Evolutionary conservation across 169 alveolate species (phyloP), one percentile per base, ranked within the genome.

Genomic region (Miamiensis avidus): DNA sequence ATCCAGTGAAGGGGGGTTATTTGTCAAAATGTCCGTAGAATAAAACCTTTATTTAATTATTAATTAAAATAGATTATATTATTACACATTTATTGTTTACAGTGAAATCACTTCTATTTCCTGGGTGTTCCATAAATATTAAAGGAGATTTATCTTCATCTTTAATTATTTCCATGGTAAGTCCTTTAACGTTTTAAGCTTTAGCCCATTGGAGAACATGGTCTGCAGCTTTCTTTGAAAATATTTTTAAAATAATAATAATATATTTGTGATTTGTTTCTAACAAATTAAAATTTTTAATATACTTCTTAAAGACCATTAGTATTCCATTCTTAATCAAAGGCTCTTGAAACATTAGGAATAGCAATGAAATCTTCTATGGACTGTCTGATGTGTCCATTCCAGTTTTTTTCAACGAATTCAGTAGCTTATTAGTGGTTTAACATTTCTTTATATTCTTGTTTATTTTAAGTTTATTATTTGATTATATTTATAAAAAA

Each of bases 21-120:
- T 96, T 96, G 75, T 96, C 98, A 84, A 88, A 88, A 78, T 96
- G 98, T 11, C 97, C 98, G 86, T 96, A 96, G 72, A 94, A 87
- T 25, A 96, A 88, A 1, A 96, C 89, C 27, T 82, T 86, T 69
- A 49, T 49, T 49, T 49, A 49, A 49, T 49, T 49, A 11, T 49
- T 11, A 49, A 49, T 49, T 49, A 11, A 11, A 11, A 11, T 49
- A 49, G 20, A 11, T 11, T 49, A 49, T 49, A 11, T 49, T 11
- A 11, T 49, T 49, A 20, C 20, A 11, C 20, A 49, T 49, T 49
- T 11, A 49, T 49, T 49, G 69, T 92, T 89, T 29, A 89, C 88
- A 72, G 90, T 31, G 26, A 65, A 83, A 29, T 83, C 34, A 27
- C 78, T 85, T 26, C 76, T 89, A 20, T 49, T 20, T 31, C 95